Base-by-base conservation (phyloP, 176 grass and related monocot species). In the Aegilops bicornis region DNA sequence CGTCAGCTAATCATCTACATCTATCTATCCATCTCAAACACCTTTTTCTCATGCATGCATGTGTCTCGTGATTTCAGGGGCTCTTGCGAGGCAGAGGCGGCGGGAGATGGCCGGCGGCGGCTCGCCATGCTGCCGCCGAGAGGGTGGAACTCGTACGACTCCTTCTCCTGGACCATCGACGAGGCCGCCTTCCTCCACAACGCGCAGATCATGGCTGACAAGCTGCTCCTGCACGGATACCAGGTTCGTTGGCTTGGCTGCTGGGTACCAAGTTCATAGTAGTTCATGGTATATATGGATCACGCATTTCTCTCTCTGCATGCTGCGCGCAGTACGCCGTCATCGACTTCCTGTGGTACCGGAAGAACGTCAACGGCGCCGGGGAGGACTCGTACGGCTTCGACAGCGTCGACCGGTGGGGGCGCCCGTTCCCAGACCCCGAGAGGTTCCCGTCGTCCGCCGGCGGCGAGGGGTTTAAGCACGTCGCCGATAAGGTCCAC, bases 141-240 rank as follows among this genome's bases (percentile, higher is more conserved):
- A 54, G 93, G 96, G 3, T 98, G 93, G 96, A 98, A 98, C 88
- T 98, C 93, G 3, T 98, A 95, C 56, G 96, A 98, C 79, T 95
- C 93, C 20, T 98, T 98, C 80, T 95, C 93, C 12, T 98, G 96
- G 96, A 87, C 56, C 17, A 69, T 98, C 29, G 89, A 95, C 4
- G 96, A 98, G 87, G 74, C 85, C 60, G 83, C 87, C 22, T 95
- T 90, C 79, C 36, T 95, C 56, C 60, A 93, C 65, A 98, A 95
- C 85, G 93, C 93, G 30, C 62, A 90, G 72, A 93, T 95, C 80
- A 27, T 95, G 80, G 83, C 93, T 56, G 76, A 93, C 36, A 93
- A 87, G 73, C 82, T 98, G 47, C 79, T 92, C 47, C 83, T 81
- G 15, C 75, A 86, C 64, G 86, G 96, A 83, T 98, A 98, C 68